These are phyloP conservation scores for Phytophthora rubi DNA, from an alignment of 352 stramenopile genomes.

Conservation along the genomic window DNA sequence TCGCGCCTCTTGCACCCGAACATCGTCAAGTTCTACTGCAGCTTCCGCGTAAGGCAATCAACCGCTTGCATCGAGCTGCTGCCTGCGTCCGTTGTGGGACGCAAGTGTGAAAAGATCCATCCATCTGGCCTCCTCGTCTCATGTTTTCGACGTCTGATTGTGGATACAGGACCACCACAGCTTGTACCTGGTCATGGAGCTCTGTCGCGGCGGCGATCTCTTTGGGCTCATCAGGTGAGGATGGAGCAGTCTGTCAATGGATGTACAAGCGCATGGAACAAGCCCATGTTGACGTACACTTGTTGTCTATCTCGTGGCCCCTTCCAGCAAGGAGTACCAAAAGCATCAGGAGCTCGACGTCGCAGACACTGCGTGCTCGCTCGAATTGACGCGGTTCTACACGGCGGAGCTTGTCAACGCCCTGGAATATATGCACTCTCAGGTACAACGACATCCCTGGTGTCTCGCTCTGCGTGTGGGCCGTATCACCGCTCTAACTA, in stretches of 20 bases:
- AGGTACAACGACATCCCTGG: slow-evolving; percentile 44
- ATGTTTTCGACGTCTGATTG: slow-evolving; percentile 28
- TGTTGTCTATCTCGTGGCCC: slow-evolving; percentile 15
- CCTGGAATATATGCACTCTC: slow-evolving; percentile 95
- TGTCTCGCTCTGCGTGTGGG: not conserved
- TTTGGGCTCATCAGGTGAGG: slow-evolving; percentile 79
- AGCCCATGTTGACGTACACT: not conserved
- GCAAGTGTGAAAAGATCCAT: slow-evolving; percentile 2
- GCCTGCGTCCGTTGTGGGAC: slow-evolving; percentile 7
- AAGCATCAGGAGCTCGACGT: slow-evolving; percentile 67
- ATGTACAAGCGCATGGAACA: not conserved
- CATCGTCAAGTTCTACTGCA: slow-evolving; percentile 92
- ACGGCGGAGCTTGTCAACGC: slow-evolving; percentile 93
- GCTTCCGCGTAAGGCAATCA: slow-evolving; percentile 69
- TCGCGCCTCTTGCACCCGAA: slow-evolving; percentile 86
- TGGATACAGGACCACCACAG: slow-evolving; percentile 77
- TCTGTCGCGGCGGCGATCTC: slow-evolving; percentile 84
- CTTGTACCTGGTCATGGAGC: slow-evolving; percentile 90
- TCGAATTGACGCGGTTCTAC: slow-evolving; percentile 91
- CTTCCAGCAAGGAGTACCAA: slow-evolving; percentile 50
- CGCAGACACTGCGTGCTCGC: slow-evolving; percentile 64
- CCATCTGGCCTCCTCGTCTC: slow-evolving; percentile 34
- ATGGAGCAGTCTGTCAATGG: not conserved
- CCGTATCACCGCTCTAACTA: slow-evolving; percentile 3
- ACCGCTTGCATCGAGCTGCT: not conserved